Conservation (phyloP, 2,329 filamentous ascomycete species). For the Alternaria brassicae region DNA sequence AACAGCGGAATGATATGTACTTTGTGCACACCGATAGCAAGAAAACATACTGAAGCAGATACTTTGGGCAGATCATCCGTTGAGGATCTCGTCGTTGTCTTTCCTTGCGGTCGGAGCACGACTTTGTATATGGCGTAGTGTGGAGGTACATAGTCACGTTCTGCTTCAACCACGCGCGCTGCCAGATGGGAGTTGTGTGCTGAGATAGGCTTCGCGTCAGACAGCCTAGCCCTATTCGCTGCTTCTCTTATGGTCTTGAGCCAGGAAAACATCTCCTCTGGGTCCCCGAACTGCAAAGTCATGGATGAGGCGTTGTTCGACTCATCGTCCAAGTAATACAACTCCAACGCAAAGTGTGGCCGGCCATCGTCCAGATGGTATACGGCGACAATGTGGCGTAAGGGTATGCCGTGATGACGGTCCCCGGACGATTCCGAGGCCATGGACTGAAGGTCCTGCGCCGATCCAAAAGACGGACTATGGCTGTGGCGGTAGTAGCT, state of each 20-base stretch:
- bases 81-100: conserved; percentile 63
- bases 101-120: conserved; percentile 67
- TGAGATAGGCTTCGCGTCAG: conserved; percentile 62
- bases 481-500: conserved; percentile 62
- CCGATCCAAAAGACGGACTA: conserved; percentile 65
- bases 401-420: conserved; percentile 64
- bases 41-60: conserved; percentile 69
- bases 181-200: conserved; percentile 68
- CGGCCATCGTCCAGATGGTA: conserved; percentile 72
- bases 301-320: conserved; percentile 66
- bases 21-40: conserved; percentile 73
- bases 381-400: conserved; percentile 72
- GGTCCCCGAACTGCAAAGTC: conserved; percentile 69
- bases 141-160: conserved; percentile 71
- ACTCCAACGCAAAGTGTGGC: conserved; percentile 70
- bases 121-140: conserved; percentile 74
- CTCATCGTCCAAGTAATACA: conserved; percentile 72
- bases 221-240: conserved; percentile 62
- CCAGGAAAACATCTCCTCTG: conserved; percentile 71
- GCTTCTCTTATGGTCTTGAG: conserved; percentile 67
- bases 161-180: conserved; percentile 67
- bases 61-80: conserved; percentile 72
- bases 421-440: conserved; percentile 59
- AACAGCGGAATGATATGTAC: conserved; percentile 72
- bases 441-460: conserved; percentile 66